Evolutionary conservation across 2,329 filamentous ascomycete genomes (phyloP).

Genomic region (Pseudocercospora ulei): DNA sequence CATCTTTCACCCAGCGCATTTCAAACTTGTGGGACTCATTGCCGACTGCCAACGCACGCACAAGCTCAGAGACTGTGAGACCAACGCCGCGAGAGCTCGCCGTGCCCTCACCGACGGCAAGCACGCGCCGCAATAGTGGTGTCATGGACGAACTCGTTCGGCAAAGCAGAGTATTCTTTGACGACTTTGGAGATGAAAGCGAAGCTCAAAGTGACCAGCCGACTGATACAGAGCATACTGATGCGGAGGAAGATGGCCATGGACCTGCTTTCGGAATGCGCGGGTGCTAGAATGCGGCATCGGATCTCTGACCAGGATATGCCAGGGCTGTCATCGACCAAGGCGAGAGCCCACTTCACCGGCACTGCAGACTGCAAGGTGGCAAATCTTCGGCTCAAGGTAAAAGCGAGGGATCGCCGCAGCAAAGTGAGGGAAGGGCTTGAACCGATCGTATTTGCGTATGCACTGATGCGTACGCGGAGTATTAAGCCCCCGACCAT

Average conservation of each 20-base stretch:
- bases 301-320: no score
- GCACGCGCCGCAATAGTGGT: conserved; percentile 27
- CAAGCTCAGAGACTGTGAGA: conserved; percentile 23
- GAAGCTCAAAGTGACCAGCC: conserved; percentile 13
- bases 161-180: conserved; percentile 42
- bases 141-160: conserved; percentile 40
- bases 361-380: neutral
- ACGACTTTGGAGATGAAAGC: conserved; percentile 35
- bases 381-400: no score
- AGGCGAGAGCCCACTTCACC: no score
- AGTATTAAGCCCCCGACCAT: no score
- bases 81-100: conserved; percentile 15
- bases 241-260: conserved; percentile 13
- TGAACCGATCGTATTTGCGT: no score
- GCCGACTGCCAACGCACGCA: conserved; percentile 18
- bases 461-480: no score
- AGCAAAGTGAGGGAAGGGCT: no score
- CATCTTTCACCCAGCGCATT: conserved; percentile 30
- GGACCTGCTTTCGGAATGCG: neutral
- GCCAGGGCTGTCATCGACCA: no score
- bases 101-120: conserved; percentile 13
- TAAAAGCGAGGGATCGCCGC: no score
- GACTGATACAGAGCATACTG: conserved; percentile 11
- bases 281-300: neutral
- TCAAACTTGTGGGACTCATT: conserved; percentile 27